Evolutionary conservation across 768 basidiomycete genomes (phyloP).

Genomic region (Boletus fagicola): DNA sequence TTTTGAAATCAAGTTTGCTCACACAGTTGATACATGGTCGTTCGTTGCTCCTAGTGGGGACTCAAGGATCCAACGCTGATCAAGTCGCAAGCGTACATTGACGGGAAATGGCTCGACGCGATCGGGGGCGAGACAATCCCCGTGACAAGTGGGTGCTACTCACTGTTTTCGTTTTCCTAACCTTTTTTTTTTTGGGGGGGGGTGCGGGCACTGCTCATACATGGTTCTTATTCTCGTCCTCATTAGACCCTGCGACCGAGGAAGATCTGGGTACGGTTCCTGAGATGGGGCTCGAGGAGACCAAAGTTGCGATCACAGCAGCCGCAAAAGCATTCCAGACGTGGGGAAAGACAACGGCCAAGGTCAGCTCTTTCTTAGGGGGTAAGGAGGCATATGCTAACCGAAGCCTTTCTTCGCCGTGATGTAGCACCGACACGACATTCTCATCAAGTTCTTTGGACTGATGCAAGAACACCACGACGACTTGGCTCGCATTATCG

Average conservation of each 20-base stretch:
- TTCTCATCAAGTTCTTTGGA: conserved; percentile 73
- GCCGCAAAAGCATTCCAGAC: conserved; percentile 77
- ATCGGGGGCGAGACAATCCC: conserved; percentile 65
- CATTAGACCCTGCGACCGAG: conserved; percentile 81
- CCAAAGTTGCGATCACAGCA: conserved; percentile 78
- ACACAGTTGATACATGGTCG: not conserved
- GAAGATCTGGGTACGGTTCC: conserved; percentile 83
- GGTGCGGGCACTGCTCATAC: not conserved
- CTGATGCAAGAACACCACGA: conserved; percentile 84
- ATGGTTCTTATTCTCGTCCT: not conserved
- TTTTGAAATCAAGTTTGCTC: not conserved
- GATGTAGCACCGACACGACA: conserved; percentile 71
- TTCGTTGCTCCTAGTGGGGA: conserved; percentile 48
- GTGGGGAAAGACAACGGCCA: conserved; percentile 87
- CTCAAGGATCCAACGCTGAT: conserved; percentile 77
- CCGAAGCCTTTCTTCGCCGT: not conserved
- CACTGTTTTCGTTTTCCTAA: not conserved
- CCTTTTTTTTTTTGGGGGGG: not conserved
- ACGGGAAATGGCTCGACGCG: conserved; percentile 86
- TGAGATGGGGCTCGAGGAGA: conserved; percentile 85
- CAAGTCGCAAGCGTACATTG: conserved; percentile 73
- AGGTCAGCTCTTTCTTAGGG: conserved; percentile 43
- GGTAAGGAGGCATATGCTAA: not conserved
- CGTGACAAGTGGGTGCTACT: conserved; percentile 63
- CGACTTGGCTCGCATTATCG: conserved; percentile 85